Percentiles rank a stretch among this genome's conserved stretches.
These are phyloP conservation scores for Tuber indicum DNA, from an alignment of 495 filamentous ascomycete genomes.

Conservation along the genomic window DNA sequence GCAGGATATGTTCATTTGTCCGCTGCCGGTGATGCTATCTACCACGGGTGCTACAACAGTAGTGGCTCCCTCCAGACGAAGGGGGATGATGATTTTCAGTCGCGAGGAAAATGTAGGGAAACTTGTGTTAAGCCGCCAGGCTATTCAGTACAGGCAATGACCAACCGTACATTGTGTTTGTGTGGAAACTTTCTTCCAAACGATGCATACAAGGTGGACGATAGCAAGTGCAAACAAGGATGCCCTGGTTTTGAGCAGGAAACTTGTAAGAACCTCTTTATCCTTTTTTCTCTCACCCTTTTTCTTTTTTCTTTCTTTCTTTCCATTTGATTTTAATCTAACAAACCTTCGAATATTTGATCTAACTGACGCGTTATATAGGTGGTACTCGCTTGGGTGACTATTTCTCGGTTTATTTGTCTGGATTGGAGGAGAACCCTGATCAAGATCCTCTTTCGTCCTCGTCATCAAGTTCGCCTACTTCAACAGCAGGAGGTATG, in stretches of 20 bases:
- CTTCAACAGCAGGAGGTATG: constrained; percentile 31
- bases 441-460: constrained; percentile 24
- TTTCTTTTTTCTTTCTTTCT: constrained; percentile 41
- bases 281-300: background rate
- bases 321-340: constrained; percentile 43
- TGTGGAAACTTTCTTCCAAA: constrained; percentile 59
- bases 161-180: constrained; percentile 50
- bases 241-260: constrained; percentile 54
- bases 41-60: constrained; percentile 35
- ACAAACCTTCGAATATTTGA: constrained; percentile 43
- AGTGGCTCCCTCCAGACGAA: constrained; percentile 23
- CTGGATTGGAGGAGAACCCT: constrained; percentile 37
- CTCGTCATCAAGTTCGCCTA: constrained; percentile 30
- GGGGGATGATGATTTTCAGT: constrained; percentile 20
- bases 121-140: constrained; percentile 25
- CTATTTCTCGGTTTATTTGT: constrained; percentile 41
- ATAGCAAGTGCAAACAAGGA: constrained; percentile 50
- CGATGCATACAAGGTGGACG: constrained; percentile 45
- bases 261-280: constrained; percentile 52
- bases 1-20: constrained; percentile 24
- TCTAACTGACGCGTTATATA: constrained; percentile 45
- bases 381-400: constrained; percentile 38
- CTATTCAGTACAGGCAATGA: constrained; percentile 43
- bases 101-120: constrained; percentile 29
- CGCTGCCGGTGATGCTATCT: constrained; percentile 23